These are phyloP conservation scores for Eleusine coracana DNA, from an alignment of 176 grass and related monocot species.

Conservation along the genomic window DNA sequence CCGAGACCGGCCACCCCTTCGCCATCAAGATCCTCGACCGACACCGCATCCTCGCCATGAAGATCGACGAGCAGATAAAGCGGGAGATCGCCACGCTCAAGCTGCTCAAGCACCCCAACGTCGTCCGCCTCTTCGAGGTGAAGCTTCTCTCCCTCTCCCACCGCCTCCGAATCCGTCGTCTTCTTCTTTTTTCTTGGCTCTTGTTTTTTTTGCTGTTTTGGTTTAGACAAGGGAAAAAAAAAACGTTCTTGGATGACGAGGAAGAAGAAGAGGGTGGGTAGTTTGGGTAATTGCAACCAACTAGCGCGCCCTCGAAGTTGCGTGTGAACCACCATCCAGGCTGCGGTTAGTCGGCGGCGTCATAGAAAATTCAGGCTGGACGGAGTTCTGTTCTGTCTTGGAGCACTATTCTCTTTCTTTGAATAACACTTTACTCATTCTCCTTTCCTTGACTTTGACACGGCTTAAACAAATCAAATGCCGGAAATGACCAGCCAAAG, in stretches of 20 bases:
- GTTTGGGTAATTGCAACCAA: not conserved
- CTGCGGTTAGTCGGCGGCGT: not conserved
- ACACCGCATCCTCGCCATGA: slow-evolving; percentile 73
- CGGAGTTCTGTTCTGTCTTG: not conserved
- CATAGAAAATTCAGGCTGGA: not conserved
- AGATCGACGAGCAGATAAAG: slow-evolving; percentile 86
- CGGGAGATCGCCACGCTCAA: slow-evolving; percentile 81
- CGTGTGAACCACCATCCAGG: slow-evolving; percentile 8
- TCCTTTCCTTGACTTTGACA: slow-evolving; percentile 17
- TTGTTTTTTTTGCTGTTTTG: not conserved
- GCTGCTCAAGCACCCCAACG: slow-evolving; percentile 79
- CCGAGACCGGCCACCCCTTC: slow-evolving; percentile 61
- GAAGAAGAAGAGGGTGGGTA: not conserved
- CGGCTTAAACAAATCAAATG: not conserved
- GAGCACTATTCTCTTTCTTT: not conserved
- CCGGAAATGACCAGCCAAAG: slow-evolving; percentile 10
- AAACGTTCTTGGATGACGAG: not conserved
- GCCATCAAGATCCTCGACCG: slow-evolving; percentile 98
- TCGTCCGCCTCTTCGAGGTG: slow-evolving; percentile 72
- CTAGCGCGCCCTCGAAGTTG: slow-evolving; percentile 26
- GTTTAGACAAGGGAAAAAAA: not conserved
- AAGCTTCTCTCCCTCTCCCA: not conserved
- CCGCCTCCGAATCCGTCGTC: not conserved
- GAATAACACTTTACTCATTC: not conserved
- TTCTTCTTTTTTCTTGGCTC: not conserved